Evolutionary conservation across 2,329 filamentous ascomycete genomes (phyloP), one percentile per base, ranked within the genome.

Genomic region (Tolypocladium pustulatum): DNA sequence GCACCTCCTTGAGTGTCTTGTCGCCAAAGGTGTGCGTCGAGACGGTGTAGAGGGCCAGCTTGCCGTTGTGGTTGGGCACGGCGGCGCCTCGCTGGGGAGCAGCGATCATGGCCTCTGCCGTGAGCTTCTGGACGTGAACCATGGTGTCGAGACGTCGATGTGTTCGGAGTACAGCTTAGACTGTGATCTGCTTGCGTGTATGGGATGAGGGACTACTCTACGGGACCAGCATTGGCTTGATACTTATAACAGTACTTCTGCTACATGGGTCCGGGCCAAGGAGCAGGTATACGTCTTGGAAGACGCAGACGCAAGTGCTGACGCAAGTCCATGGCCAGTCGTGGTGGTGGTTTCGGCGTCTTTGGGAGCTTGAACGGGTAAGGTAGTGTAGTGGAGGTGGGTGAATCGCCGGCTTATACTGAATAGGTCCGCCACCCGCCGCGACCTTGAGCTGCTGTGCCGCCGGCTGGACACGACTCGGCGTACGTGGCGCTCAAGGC

Each of bases 21-120:
- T 61, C 64, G 38, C 63, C 66, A 55, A 75, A 69, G 36, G 66
- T 65, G 60, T 78, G 71, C 32, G 69, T 70, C 7, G 72, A 70
- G 53, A 78, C 64, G 22, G 73, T 75, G 64, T 73, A 74, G 46
- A 80, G 65, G 9, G 75, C 69, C 15, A 73, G 70, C 5, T 74
- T 69, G 57, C 76, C 75, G 58, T 72, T 71, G 27, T 71, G 66
- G 58, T 73, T 76, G 10, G 75, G 73, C 8, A 78, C 68, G 1
- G 72, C 73, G n/a, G 67, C 60, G 27, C 66, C 65, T 37, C 69
- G 66, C 36, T 65, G 66, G 41, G 71, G 70, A 4, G 65, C 64
- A 38, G 61, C 66, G 51, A 72, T 62, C 51, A 74, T 63, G 5
- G 63, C 58, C 61, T 74, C 70, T 13, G 72, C 66, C 20, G 70